A percentile compares a stretch with the other conserved stretches of the same genome.
phyloP scores from a whole-genome alignment of 495 filamentous ascomycete genomes.

The Gamarada debralockiae region DNA sequence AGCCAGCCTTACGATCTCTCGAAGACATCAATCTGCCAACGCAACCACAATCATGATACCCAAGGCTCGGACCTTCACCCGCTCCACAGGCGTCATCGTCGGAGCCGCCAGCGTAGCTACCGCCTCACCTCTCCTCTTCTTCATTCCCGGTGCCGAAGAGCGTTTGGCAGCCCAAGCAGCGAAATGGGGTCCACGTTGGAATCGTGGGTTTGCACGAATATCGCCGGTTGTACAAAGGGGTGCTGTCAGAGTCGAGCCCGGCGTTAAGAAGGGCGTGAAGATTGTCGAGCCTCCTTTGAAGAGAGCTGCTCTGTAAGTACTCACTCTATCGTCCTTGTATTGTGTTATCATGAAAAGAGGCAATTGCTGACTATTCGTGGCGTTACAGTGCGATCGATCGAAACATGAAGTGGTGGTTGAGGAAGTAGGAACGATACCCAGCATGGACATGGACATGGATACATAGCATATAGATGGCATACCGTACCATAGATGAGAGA shows the following conservation, averaged over 20 bases:
- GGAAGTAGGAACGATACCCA: too few species aligned
- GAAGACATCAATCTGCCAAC: neutral
- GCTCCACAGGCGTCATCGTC: conserved; percentile 12
- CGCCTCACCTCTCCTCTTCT: conserved; percentile 19
- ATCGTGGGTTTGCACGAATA: conserved; percentile 11
- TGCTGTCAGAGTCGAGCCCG: conserved; percentile 3
- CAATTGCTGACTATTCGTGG: too few species aligned
- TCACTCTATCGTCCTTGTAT: too few species aligned
- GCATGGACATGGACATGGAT: too few species aligned
- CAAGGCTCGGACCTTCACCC: conserved; percentile 11
- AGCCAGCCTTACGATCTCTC: neutral
- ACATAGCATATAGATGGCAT: too few species aligned
- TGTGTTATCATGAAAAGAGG: too few species aligned
- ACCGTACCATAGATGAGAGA: too few species aligned
- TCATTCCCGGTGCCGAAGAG: conserved; percentile 17
- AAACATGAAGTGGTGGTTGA: too few species aligned
- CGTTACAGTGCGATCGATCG: too few species aligned
- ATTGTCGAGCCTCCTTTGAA: conserved; percentile 17
- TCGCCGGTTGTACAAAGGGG: neutral
- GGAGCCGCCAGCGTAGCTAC: neutral
- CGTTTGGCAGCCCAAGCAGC: conserved; percentile 16
- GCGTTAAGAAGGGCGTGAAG: conserved; percentile 8
- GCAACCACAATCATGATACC: conserved; percentile 1
- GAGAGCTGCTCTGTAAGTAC: conserved; percentile 19
- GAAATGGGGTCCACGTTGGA: conserved; percentile 21